A percentile compares a stretch with the other conserved stretches of the same genome.
phyloP scores from a whole-genome alignment of 441 rosid species.

The Cnidoscolus chayamansa region DNA sequence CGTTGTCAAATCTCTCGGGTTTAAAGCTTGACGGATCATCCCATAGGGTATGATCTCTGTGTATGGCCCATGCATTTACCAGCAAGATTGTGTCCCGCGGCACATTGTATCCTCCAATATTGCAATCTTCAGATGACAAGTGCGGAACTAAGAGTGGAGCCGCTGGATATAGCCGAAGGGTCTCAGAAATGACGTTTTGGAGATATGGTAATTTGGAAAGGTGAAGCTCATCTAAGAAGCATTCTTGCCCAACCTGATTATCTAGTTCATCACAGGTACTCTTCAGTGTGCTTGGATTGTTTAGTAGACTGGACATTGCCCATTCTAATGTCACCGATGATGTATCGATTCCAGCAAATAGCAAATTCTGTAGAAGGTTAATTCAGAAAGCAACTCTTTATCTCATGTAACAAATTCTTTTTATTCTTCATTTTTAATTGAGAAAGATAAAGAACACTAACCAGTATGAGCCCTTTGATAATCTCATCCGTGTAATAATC shows the following conservation, averaged over 20 bases:
- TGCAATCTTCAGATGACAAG: neutral
- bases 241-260: neutral
- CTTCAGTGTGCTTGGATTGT: neutral
- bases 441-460: neutral
- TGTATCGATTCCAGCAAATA: neutral
- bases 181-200: neutral
- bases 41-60: neutral
- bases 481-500: slow-evolving; percentile 16
- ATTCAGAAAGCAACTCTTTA: too few species aligned
- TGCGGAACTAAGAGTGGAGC: neutral
- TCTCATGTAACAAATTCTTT: neutral
- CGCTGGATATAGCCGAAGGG: neutral
- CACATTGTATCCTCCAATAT: neutral
- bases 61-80: neutral
- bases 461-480: neutral
- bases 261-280: neutral
- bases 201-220: slow-evolving; percentile 1
- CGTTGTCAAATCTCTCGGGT: neutral
- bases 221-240: neutral
- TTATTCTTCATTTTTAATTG: neutral
- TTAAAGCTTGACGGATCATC: neutral
- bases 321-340: neutral
- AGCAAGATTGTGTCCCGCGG: neutral
- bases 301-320: slow-evolving; percentile 5
- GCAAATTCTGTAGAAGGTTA: neutral